These are phyloP conservation scores for Lentinula aciculospora DNA, from an alignment of 768 basidiomycete species.

Conservation along the genomic window DNA sequence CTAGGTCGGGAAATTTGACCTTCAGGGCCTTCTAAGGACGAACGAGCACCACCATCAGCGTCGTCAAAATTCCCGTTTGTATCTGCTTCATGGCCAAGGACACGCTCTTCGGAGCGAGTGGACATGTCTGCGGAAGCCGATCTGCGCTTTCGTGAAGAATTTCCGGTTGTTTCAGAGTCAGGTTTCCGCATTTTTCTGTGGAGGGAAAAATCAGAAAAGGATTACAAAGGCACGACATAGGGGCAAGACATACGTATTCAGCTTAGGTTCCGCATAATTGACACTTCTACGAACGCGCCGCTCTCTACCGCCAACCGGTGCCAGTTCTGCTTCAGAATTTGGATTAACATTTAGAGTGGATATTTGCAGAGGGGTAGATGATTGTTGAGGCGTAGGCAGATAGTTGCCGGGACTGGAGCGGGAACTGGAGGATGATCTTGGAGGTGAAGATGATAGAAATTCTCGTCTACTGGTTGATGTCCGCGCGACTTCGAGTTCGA, in stretches of 20 bases:
- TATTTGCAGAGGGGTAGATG: conserved; percentile 34
- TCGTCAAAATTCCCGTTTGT: conserved; percentile 22
- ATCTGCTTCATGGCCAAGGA: conserved; percentile 14
- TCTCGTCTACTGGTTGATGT: conserved; percentile 13
- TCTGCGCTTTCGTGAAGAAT: conserved; percentile 37
- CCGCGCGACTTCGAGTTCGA: conserved; percentile 12
- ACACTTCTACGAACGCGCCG: conserved; percentile 68
- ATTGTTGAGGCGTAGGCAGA: conserved; percentile 46
- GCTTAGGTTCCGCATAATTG: conserved; percentile 84
- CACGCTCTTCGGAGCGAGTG: conserved; percentile 14
- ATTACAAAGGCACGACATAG: not conserved
- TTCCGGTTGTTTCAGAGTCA: conserved; percentile 40
- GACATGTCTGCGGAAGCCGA: conserved; percentile 32
- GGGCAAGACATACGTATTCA: conserved; percentile 64
- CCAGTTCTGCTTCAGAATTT: conserved; percentile 22
- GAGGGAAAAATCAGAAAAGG: not conserved
- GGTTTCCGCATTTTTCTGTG: conserved; percentile 80
- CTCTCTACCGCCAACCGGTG: conserved; percentile 39
- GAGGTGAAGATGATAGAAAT: conserved; percentile 30
- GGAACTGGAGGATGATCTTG: conserved; percentile 25
- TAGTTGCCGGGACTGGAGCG: not conserved
- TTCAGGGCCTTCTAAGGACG: conserved; percentile 27
- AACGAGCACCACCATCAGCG: conserved; percentile 33
- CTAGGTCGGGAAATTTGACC: conserved; percentile 8
- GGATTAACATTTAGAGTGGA: conserved; percentile 27